Conservation (phyloP, 2,329 filamentous ascomycete genomes). For the Pyrenochaeta sp. region DNA sequence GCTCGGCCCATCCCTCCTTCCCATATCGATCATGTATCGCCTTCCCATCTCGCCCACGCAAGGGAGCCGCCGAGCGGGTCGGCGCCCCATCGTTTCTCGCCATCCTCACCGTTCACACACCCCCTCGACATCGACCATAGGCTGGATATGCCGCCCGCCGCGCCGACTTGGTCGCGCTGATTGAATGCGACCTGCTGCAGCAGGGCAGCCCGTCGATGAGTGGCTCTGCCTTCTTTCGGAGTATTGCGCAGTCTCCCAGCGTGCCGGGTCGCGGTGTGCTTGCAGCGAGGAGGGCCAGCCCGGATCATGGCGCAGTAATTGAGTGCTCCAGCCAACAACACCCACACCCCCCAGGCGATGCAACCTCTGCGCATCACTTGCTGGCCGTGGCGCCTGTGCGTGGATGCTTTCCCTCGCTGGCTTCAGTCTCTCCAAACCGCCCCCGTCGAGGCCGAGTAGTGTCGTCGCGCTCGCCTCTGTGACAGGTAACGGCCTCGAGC, state of each 20-base stretch:
- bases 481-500: conserved; percentile 47
- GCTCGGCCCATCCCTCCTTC: conserved; percentile 25
- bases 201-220: conserved; percentile 14
- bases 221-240: conserved; percentile 45
- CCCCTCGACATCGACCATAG: conserved; percentile 10
- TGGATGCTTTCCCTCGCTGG: conserved; percentile 17
- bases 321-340: conserved; percentile 27
- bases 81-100: conserved; percentile 23
- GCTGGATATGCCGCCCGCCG: conserved; percentile 34
- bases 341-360: conserved; percentile 31
- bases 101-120: conserved; percentile 10
- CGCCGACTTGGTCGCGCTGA: background rate
- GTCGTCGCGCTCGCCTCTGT: conserved; percentile 32
- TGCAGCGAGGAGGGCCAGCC: conserved; percentile 33
- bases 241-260: conserved; percentile 45
- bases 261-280: conserved; percentile 40
- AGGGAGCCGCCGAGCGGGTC: conserved; percentile 26
- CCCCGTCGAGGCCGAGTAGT: conserved; percentile 24
- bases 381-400: conserved; percentile 29
- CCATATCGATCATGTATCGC: conserved; percentile 26
- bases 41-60: conserved; percentile 21
- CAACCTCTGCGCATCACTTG: conserved; percentile 36
- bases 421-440: conserved; percentile 17
- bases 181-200: conserved; percentile 24
- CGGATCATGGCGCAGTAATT: conserved; percentile 40